Conservation (phyloP, 73 alveolate species). For the Paramecium caudatum region DNA sequence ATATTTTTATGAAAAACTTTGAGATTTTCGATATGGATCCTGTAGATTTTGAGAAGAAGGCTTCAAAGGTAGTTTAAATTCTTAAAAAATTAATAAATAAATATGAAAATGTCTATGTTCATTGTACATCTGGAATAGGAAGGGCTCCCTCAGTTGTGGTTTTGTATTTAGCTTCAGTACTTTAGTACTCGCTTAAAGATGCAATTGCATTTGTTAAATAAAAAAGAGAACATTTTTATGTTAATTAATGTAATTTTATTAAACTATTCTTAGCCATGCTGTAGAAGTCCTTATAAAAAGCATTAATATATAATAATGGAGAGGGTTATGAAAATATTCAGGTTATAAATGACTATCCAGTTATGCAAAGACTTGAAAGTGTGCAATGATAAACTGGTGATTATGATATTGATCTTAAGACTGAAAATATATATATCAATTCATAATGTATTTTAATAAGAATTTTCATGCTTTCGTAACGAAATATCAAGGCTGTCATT, state of each 20-base stretch:
- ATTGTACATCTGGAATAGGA: constrained; percentile 87
- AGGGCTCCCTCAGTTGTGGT: constrained; percentile 84
- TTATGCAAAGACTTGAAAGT: too few species aligned
- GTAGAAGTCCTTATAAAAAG: background rate
- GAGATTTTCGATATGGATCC: constrained; percentile 82
- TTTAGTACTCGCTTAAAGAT: constrained; percentile 75
- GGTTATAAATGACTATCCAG: too few species aligned
- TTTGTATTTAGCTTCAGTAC: constrained; percentile 78
- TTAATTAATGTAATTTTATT: background rate
- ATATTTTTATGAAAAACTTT: constrained; percentile 76
- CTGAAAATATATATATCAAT: too few species aligned
- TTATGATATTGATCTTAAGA: too few species aligned
- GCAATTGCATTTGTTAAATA: constrained; percentile 78
- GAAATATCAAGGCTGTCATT: too few species aligned
- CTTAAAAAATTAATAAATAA: constrained; percentile 72
- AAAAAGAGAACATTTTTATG: constrained; percentile 68
- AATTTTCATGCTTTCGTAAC: too few species aligned
- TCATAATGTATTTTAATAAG: too few species aligned
- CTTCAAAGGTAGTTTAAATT: constrained; percentile 76
- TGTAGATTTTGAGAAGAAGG: constrained; percentile 72
- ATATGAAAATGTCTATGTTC: constrained; percentile 80
- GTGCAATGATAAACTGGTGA: too few species aligned
- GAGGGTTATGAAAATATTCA: background rate
- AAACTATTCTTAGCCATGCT: background rate
- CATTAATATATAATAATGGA: background rate